Conservation (phyloP, 257 asterid species). For the Solanum verrucosum region DNA sequence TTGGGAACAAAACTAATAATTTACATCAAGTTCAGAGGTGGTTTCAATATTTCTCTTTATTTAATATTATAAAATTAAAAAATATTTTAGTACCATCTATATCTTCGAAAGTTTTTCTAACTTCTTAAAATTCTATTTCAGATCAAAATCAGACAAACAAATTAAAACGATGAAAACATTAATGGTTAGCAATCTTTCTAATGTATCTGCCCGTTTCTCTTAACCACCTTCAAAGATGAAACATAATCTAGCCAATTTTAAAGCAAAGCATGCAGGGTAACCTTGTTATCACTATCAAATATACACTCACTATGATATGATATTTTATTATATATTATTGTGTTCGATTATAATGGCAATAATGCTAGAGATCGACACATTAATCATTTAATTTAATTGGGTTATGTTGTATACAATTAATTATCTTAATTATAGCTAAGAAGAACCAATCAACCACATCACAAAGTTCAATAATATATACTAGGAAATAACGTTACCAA, state of each 20-base stretch:
- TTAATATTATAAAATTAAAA: neutral
- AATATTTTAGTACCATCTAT: neutral
- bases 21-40: too few species aligned
- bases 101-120: neutral
- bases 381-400: neutral
- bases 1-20: too few species aligned
- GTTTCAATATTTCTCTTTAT: too few species aligned
- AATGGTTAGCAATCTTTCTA: neutral
- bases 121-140: neutral
- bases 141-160: neutral
- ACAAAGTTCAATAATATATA: neutral
- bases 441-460: neutral
- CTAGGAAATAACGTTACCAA: neutral
- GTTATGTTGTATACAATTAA: neutral
- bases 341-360: neutral
- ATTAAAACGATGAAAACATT: neutral
- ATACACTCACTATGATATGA: neutral
- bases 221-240: neutral
- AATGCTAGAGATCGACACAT: neutral
- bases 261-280: neutral
- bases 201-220: neutral
- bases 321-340: neutral
- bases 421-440: neutral
- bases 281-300: neutral
- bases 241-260: neutral